Evolutionary conservation across 768 basidiomycete species (phyloP).

Genomic region (Plicaturopsis crispa): DNA sequence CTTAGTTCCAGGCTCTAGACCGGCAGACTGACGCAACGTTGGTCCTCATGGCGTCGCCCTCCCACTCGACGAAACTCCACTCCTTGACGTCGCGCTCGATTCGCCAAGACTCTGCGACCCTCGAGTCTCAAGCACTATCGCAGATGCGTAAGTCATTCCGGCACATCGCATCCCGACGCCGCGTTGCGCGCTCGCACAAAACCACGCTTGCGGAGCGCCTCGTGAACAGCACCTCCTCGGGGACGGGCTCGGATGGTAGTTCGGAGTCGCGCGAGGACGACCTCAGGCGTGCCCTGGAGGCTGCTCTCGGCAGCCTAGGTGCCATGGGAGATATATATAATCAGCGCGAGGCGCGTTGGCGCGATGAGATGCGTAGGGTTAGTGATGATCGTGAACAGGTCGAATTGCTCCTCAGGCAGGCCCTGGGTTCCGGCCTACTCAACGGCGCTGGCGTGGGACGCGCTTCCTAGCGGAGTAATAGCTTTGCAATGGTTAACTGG

Average conservation of each 20-base stretch:
- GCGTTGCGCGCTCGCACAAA: conserved; percentile 33
- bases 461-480: too few relatives aligned
- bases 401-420: conserved; percentile 58
- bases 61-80: conserved; percentile 63
- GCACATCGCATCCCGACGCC: conserved; percentile 49
- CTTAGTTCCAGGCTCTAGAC: conserved; percentile 70
- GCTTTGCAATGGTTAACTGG: too few relatives aligned
- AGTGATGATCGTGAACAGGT: conserved; percentile 62
- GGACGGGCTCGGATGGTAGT: conserved; percentile 50
- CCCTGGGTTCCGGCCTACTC: conserved; percentile 26
- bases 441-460: too few relatives aligned
- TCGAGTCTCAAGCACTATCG: conserved; percentile 39
- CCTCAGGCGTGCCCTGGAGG: conserved; percentile 58
- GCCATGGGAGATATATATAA: conserved; percentile 60
- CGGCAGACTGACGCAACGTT: conserved; percentile 77
- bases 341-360: conserved; percentile 60
- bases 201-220: conserved; percentile 36
- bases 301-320: conserved; percentile 59
- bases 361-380: conserved; percentile 60
- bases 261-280: conserved; percentile 54
- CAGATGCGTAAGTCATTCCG: conserved; percentile 52
- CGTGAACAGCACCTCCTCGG: conserved; percentile 31
- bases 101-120: conserved; percentile 43
- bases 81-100: conserved; percentile 61
- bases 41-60: conserved; percentile 66